A percentile compares a stretch with the other conserved stretches of the same genome.
These are phyloP conservation scores for Colletotrichum viniferum DNA, from an alignment of 2,329 filamentous ascomycete genomes.

Conservation along the genomic window DNA sequence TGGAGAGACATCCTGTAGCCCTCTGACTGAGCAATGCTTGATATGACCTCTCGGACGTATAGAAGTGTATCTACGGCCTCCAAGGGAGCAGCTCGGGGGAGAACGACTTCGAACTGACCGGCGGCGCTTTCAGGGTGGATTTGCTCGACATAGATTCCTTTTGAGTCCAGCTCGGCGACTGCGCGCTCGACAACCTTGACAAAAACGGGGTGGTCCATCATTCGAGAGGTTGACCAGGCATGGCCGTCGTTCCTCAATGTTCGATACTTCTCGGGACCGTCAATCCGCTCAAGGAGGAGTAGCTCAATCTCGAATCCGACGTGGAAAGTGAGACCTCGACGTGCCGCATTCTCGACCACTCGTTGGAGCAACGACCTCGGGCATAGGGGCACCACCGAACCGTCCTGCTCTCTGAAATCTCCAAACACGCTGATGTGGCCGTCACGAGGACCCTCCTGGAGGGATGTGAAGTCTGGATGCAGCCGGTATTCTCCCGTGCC, in stretches of 20 bases:
- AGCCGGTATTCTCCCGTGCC: conserved; percentile 70
- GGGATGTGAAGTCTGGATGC: conserved; percentile 66
- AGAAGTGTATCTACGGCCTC: conserved; percentile 74
- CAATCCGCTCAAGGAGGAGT: conserved; percentile 63
- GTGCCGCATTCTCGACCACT: conserved; percentile 55
- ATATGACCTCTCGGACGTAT: conserved; percentile 72
- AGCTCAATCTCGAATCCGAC: conserved; percentile 86
- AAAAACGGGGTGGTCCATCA: conserved; percentile 62
- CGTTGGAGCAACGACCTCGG: conserved; percentile 67
- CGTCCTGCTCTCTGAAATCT: conserved; percentile 65
- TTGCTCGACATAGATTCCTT: conserved; percentile 72
- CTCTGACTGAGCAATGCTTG: conserved; percentile 64
- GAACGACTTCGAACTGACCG: conserved; percentile 79
- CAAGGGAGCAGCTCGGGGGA: conserved; percentile 67
- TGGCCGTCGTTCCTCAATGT: conserved; percentile 65
- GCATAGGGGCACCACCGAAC: conserved; percentile 58
- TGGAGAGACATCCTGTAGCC: conserved; percentile 74
- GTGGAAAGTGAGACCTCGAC: conserved; percentile 61
- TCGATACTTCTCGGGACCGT: conserved; percentile 37
- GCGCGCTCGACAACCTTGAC: conserved; percentile 69
- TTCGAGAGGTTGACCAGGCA: conserved; percentile 71
- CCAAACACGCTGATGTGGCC: conserved; percentile 70
- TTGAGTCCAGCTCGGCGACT: conserved; percentile 59
- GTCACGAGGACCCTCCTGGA: conserved; percentile 62
- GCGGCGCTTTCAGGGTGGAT: conserved; percentile 76